These are phyloP conservation scores for Trichoderma koningiopsis DNA, from an alignment of 2,329 filamentous ascomycete genomes.

Conservation along the genomic window DNA sequence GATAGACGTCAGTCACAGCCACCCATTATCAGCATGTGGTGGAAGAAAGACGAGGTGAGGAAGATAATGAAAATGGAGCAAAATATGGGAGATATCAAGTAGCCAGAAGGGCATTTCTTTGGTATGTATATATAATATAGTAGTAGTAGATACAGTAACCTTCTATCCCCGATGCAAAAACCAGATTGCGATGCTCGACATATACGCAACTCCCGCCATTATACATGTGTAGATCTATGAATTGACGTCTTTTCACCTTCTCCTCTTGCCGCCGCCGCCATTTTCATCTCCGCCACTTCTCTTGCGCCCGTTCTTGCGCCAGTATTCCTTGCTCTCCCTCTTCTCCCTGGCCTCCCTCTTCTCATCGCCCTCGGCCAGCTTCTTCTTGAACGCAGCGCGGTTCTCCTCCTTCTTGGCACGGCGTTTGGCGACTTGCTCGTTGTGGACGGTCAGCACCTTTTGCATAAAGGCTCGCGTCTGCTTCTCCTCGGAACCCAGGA, in stretches of 20 bases:
- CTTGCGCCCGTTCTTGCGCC: conserved; percentile 84
- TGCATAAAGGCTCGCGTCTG: conserved; percentile 86
- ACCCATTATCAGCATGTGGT: background rate
- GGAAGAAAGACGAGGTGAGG: background rate
- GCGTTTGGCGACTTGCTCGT: conserved; percentile 86
- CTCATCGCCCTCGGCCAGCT: conserved; percentile 79
- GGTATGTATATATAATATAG: background rate
- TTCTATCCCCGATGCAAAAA: conserved; percentile 7
- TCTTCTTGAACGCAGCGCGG: conserved; percentile 76
- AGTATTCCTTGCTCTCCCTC: conserved; percentile 89
- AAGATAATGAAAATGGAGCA: background rate
- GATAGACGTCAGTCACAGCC: background rate
- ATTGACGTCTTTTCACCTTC: conserved; percentile 31
- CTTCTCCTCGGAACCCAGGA: conserved; percentile 83
- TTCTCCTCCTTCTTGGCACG: conserved; percentile 85
- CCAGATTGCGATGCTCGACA: background rate
- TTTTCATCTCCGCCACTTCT: conserved; percentile 48
- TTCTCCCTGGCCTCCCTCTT: conserved; percentile 86
- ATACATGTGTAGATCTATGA: background rate
- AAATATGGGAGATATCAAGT: background rate
- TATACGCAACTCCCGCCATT: background rate
- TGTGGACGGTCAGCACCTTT: conserved; percentile 86
- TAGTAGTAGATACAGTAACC: background rate
- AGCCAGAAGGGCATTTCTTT: background rate
- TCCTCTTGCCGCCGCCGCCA: conserved; percentile 42